Percentiles rank a stretch among this genome's conserved stretches.
These are phyloP conservation scores for Dryas drummondii DNA, from an alignment of 306 rosid species.

Conservation along the genomic window DNA sequence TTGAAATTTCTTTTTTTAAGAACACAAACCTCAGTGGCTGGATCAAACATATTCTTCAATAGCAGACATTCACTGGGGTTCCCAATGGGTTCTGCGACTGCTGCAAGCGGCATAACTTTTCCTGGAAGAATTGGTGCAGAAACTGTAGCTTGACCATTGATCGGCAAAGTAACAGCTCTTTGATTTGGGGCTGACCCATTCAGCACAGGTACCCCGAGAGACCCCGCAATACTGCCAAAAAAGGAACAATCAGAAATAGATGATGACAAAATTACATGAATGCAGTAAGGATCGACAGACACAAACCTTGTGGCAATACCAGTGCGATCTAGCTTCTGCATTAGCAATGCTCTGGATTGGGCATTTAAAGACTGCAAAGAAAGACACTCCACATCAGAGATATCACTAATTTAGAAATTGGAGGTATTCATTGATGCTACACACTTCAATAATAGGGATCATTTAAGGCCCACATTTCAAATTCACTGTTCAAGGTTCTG, in stretches of 20 bases:
- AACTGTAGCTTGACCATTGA: constrained; percentile 56
- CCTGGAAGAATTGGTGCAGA: constrained; percentile 49
- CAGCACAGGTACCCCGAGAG: constrained; percentile 58
- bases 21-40: constrained; percentile 71
- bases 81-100: constrained; percentile 66
- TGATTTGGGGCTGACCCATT: constrained; percentile 72
- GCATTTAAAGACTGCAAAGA: constrained; percentile 83
- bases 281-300: constrained; percentile 2
- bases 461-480: background rate
- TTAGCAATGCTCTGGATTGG: constrained; percentile 90
- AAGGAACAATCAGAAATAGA: background rate
- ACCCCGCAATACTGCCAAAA: constrained; percentile 63
- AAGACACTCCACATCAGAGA: background rate
- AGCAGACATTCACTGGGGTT: constrained; percentile 85
- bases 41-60: constrained; percentile 96
- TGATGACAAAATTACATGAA: background rate
- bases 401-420: background rate
- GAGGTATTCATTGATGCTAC: background rate
- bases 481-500: background rate
- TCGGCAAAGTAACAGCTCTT: constrained; percentile 56
- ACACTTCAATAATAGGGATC: background rate
- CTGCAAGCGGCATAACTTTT: constrained; percentile 47
- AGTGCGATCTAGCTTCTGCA: constrained; percentile 91
- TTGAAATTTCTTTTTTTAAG: background rate
- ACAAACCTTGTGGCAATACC: constrained; percentile 82